Evolutionary conservation across 2,329 filamentous ascomycete genomes (phyloP), one percentile per base, ranked within the genome.

Genomic region (Coniochaeta prunicola): DNA sequence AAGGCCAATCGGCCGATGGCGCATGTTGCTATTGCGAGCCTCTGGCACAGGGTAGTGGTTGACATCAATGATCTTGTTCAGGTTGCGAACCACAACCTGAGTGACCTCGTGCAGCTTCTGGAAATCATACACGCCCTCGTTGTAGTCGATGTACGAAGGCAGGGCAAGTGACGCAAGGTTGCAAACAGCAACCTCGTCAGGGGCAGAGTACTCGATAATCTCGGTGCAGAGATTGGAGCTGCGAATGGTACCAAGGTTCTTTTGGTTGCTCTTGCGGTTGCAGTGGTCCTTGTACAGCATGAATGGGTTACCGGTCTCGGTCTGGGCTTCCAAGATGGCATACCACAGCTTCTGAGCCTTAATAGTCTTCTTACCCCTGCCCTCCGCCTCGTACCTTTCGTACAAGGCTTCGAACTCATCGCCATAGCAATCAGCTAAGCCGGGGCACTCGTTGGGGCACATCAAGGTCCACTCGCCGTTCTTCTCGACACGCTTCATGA

Each of bases 331-430:
- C 54, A 99, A 85, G 65, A 99, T 96, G 65, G 93, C 92, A 73
- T 97, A 97, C 94, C 94, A 99, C 60, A 99, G 88, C 84, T 99
- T 99, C 82, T 99, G 94, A 26, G 94, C 94, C 77, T 96, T 94
- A 71, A 99, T 80, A 21, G 90, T 97, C 79, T 89, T 89, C 65
- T 92, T 91, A 64, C 94, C 93, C 68, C 89, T 87, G 66, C 91
- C 91, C 72, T 92, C 89, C 64, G 81, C 81, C 79, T 99, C 94
- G 71, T 99, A 99, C 73, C 86, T 87, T 75, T 94, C 90, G 74
- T 97, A 99, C 56, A 99, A 82, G 62, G 88, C 90, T 76, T 97
- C 92, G 64, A 97, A 99, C 77, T 97, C 93, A 0, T 97, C 94
- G 62, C 94, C 94, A 69, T 97, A 97, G 70, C 96, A 91, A 75